Evolutionary conservation across 768 basidiomycete genomes (phyloP), one percentile per base, ranked within the genome.

Genomic region (Macrolepiota fuliginosa): DNA sequence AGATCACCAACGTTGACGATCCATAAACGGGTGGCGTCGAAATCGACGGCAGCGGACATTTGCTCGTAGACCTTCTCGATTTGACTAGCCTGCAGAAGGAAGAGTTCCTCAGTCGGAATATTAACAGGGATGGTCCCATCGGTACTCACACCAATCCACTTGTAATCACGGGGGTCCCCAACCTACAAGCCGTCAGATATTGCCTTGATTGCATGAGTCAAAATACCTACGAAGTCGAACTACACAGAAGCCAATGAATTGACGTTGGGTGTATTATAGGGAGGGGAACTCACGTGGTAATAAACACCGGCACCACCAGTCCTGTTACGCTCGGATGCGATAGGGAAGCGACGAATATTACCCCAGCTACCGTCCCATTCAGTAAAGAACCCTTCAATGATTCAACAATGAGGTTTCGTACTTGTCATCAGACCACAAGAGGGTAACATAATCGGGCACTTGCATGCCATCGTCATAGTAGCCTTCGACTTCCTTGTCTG

Each of bases 351-450:
- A 37, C 87, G 83, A 54, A 90, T 79, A 67, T 90, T 90, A 2
- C 89, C 89, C 81, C 83, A 90, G 71, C 85, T 86, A 12, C 51
- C 12, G 40, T 29, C 29, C 9, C 19, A 54, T 24, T 24, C 12
- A 46, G 22, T 15, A 49, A 24, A 19, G 55, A 15, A 19, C 19
- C 1, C 7, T 25, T n/a, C 15, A n/a, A n/a, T 4, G 46, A n/a
- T 5, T 49, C n/a, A 46, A 59, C 15, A 22, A 29, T 35, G 58
- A 12, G 35, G 29, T 4, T 54, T 66, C 77, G 35, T 53, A 86
- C 85, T 90, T 90, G 68, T 90, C 90, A 63, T 91, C 90, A 0
- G 88, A 75, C 88, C 87, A 89, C 25, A 89, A 74, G 1, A 89
- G 72, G 3, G 81, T 85, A n/a, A 89, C 74, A 68, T 88, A 86